Conservation (phyloP, 1,139 yeast species). For the Wickerhamomyces sp. region DNA sequence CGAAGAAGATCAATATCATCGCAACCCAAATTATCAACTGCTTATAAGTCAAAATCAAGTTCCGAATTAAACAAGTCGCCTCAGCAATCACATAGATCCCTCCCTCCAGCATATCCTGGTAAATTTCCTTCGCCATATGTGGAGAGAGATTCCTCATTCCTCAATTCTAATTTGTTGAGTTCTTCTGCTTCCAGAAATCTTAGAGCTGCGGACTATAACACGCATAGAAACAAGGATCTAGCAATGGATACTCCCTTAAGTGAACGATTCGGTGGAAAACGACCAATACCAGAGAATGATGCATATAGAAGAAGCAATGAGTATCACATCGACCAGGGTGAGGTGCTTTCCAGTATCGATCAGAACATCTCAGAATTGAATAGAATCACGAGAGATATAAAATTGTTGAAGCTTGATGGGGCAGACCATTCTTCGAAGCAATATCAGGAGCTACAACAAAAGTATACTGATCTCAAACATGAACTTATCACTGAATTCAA, state of each 20-base stretch:
- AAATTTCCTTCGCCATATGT: conserved; percentile 18
- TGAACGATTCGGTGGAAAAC: neutral
- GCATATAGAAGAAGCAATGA: neutral
- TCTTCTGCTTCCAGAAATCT: conserved; percentile 18
- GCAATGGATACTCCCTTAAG: neutral
- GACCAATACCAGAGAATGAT: neutral
- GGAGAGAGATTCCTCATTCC: conserved; percentile 15
- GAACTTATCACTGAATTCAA: conserved; percentile 29
- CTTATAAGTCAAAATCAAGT: neutral
- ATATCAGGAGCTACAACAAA: conserved; percentile 18
- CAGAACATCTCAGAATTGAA: conserved; percentile 24
- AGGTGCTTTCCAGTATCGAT: conserved; percentile 18
- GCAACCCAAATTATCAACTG: neutral
- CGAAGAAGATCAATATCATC: neutral
- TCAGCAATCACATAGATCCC: conserved; percentile 3
- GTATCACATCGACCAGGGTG: conserved; percentile 6
- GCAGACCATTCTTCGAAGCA: conserved; percentile 3
- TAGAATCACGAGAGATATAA: conserved; percentile 16
- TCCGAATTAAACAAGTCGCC: too few relatives aligned
- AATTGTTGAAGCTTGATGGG: conserved; percentile 16
- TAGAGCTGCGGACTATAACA: conserved; percentile 18
- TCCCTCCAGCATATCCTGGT: conserved; percentile 19
- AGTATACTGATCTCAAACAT: conserved; percentile 31
- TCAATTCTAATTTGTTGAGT: conserved; percentile 8
- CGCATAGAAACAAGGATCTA: conserved; percentile 12